phyloP scores from a whole-genome alignment of 1,284 basidiomycete species.

The Vanrija sp. region DNA sequence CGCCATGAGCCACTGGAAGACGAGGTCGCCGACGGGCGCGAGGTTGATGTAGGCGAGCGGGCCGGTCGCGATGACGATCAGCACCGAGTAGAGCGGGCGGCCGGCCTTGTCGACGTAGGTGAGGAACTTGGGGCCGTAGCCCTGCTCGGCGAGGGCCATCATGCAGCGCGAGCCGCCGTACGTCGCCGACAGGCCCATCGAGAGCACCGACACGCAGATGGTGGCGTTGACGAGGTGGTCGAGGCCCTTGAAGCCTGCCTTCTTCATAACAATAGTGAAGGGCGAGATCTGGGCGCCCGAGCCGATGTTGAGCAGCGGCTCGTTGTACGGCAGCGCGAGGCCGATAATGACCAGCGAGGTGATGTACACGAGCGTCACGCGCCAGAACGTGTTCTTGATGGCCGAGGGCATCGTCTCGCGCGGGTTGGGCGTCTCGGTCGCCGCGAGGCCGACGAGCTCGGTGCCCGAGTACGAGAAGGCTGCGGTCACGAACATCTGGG shows the following conservation, averaged over 20 bases:
- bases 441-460: conserved; percentile 12
- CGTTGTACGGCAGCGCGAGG: conserved; percentile 50
- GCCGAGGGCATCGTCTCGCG: conserved; percentile 16
- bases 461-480: conserved; percentile 70
- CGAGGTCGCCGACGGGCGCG: conserved; percentile 39
- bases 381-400: conserved; percentile 54
- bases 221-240: conserved; percentile 53
- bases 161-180: conserved; percentile 46
- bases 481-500: conserved; percentile 49
- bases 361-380: conserved; percentile 55
- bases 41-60: conserved; percentile 50
- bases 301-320: conserved; percentile 41
- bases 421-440: conserved; percentile 32
- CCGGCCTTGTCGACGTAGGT: conserved; percentile 54
- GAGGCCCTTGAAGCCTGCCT: conserved; percentile 49
- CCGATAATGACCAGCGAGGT: conserved; percentile 53
- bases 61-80: conserved; percentile 42
- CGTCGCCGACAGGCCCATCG: conserved; percentile 43
- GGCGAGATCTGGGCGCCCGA: conserved; percentile 52
- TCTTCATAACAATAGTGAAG: conserved; percentile 53
- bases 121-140: conserved; percentile 51
- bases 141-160: conserved; percentile 44
- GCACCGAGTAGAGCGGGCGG: conserved; percentile 51
- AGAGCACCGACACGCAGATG: conserved; percentile 49
- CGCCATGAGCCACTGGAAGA: conserved; percentile 52